Evolutionary conservation across 2,329 filamentous ascomycete genomes (phyloP).

Genomic region (Clarireedia monteithiana): DNA sequence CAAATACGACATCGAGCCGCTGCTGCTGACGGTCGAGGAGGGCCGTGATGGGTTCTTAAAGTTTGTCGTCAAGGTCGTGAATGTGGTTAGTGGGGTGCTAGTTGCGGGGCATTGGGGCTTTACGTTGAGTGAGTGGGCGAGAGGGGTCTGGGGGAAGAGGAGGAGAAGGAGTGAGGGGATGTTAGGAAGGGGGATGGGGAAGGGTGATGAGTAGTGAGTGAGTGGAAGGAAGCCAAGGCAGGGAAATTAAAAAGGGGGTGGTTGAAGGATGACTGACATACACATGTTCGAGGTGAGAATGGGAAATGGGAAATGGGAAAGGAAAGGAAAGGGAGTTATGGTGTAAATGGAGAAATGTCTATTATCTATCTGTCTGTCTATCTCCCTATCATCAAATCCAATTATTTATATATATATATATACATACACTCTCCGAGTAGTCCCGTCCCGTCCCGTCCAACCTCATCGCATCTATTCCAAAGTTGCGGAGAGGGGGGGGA

Average conservation of each 20-base stretch:
- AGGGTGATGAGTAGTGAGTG: slow-evolving; percentile 11
- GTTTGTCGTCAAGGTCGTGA: slow-evolving; percentile 76
- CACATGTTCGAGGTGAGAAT: neutral
- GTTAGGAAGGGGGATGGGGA: slow-evolving; percentile 24
- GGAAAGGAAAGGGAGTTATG: too few species aligned
- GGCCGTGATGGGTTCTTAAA: slow-evolving; percentile 66
- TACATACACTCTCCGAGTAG: too few species aligned
- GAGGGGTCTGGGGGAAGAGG: slow-evolving; percentile 42
- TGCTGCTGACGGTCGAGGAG: slow-evolving; percentile 79
- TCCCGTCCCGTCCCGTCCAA: too few species aligned
- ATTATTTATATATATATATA: too few species aligned
- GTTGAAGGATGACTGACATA: too few species aligned
- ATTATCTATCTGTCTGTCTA: too few species aligned
- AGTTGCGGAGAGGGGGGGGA: too few species aligned
- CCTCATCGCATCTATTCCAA: too few species aligned
- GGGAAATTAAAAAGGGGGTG: too few species aligned
- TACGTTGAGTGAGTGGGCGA: slow-evolving; percentile 71
- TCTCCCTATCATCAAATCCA: too few species aligned
- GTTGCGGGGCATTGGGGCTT: slow-evolving; percentile 93
- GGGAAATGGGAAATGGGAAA: neutral
- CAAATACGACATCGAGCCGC: slow-evolving; percentile 98
- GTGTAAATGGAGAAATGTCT: too few species aligned
- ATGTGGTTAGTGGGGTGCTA: slow-evolving; percentile 82
- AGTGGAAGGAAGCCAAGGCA: too few species aligned
- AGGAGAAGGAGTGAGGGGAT: slow-evolving; percentile 30